These are phyloP conservation scores for Boletus barrowsii DNA, from an alignment of 768 basidiomycete genomes.

Conservation along the genomic window DNA sequence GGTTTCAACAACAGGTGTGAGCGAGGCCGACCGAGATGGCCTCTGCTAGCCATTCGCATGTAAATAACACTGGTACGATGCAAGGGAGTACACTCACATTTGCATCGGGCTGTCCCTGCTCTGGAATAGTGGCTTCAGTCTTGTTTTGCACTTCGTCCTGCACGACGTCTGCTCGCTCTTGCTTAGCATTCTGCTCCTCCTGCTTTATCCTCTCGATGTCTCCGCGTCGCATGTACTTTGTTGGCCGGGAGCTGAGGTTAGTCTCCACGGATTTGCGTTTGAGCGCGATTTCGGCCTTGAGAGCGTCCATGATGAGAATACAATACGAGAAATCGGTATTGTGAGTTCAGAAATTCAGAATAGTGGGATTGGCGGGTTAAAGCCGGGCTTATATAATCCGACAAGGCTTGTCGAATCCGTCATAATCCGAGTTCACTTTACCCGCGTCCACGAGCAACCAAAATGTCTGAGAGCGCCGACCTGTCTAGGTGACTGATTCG, in stretches of 20 bases:
- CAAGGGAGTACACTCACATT: conserved; percentile 43
- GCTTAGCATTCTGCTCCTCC: conserved; percentile 37
- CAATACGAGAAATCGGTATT: neutral
- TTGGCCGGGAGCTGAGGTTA: conserved; percentile 46
- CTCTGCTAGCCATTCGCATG: conserved; percentile 46
- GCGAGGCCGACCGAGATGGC: conserved; percentile 39
- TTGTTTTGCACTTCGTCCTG: conserved; percentile 20
- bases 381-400: conserved; percentile 26
- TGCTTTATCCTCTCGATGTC: conserved; percentile 77
- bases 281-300: conserved; percentile 82
- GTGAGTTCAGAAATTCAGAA: neutral
- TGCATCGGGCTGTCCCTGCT: conserved; percentile 25
- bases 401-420: conserved; percentile 31
- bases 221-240: conserved; percentile 87
- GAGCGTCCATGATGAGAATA: conserved; percentile 67
- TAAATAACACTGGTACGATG: conserved; percentile 29
- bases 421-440: conserved; percentile 29
- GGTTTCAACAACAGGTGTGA: conserved; percentile 34
- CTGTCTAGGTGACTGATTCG: conserved; percentile 47
- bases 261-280: conserved; percentile 78
- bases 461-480: conserved; percentile 60
- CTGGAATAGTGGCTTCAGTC: conserved; percentile 10
- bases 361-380: no score
- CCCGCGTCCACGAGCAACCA: conserved; percentile 35
- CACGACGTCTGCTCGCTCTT: conserved; percentile 34